Evolutionary conservation across 75 land plant species (phyloP).

Genomic region (Sequoia sempervirens): DNA sequence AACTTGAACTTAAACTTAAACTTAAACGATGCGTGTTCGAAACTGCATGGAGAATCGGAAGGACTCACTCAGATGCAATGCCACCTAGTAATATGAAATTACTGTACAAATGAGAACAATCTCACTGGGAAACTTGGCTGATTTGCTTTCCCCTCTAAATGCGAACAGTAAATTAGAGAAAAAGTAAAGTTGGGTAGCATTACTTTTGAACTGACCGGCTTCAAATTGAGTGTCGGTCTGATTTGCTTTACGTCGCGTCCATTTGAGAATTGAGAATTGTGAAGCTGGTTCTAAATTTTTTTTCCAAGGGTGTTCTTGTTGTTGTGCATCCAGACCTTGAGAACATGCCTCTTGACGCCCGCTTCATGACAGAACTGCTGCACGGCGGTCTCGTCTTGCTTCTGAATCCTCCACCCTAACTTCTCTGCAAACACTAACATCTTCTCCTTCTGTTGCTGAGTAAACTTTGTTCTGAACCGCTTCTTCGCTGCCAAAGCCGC

Average conservation of each 20-base stretch:
- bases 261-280: neutral
- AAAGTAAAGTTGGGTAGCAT: neutral
- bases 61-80: neutral
- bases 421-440: conserved; percentile 38
- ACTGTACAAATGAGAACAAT: neutral
- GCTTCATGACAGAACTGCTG: conserved; percentile 29
- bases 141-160: neutral
- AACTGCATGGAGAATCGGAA: neutral
- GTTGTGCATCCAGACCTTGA: conserved; percentile 53
- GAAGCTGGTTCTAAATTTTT: neutral
- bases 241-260: neutral
- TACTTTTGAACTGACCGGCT: neutral
- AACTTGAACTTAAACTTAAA: neutral
- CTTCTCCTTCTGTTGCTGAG: conserved; percentile 40
- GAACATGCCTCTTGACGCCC: conserved; percentile 34
- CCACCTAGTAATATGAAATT: neutral
- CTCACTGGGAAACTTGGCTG: neutral
- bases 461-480: conserved; percentile 39
- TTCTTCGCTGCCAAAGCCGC: conserved; percentile 11
- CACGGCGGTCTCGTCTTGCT: conserved; percentile 37
- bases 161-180: neutral
- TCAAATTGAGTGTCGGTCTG: neutral
- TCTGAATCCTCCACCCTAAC: conserved; percentile 44
- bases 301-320: conserved; percentile 49
- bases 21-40: neutral